Percentiles rank a stretch among this genome's conserved stretches.
These are phyloP conservation scores for Vigna reflexopilosa DNA, from an alignment of 306 rosid genomes.

Conservation along the genomic window DNA sequence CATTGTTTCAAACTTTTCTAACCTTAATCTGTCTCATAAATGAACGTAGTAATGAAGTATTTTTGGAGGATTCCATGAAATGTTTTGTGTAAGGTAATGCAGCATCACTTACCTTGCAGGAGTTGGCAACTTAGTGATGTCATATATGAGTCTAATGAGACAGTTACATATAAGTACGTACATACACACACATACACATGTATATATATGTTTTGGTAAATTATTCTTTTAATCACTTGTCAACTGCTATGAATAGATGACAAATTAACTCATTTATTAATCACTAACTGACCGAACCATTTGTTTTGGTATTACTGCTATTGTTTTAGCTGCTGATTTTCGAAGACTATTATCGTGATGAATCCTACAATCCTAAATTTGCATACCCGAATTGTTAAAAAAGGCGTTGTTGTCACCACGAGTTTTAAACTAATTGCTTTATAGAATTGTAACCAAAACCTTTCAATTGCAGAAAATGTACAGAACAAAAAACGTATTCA, in stretches of 20 bases:
- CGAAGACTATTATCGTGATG: conserved; percentile 11
- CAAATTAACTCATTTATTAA: not conserved
- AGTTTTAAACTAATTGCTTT: conserved; percentile 19
- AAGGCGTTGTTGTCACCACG: not conserved
- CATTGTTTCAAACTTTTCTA: conserved; percentile 4
- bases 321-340: conserved; percentile 16
- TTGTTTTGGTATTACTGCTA: not conserved
- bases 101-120: no score
- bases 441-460: not conserved
- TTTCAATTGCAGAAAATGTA: not conserved
- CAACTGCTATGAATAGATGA: no score
- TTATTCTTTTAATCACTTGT: no score
- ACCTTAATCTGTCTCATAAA: conserved; percentile 12
- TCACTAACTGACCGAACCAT: not conserved
- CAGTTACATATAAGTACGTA: no score
- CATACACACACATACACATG: no score
- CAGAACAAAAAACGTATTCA: not conserved
- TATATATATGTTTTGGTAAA: no score
- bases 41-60: conserved; percentile 3
- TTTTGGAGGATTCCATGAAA: conserved; percentile 18
- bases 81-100: conserved; percentile 11
- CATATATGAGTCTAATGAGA: no score
- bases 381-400: not conserved
- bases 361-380: conserved; percentile 7
- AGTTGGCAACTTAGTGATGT: no score